These are phyloP conservation scores for Henckelia pumila DNA, from an alignment of 257 asterid species.

Conservation along the genomic window DNA sequence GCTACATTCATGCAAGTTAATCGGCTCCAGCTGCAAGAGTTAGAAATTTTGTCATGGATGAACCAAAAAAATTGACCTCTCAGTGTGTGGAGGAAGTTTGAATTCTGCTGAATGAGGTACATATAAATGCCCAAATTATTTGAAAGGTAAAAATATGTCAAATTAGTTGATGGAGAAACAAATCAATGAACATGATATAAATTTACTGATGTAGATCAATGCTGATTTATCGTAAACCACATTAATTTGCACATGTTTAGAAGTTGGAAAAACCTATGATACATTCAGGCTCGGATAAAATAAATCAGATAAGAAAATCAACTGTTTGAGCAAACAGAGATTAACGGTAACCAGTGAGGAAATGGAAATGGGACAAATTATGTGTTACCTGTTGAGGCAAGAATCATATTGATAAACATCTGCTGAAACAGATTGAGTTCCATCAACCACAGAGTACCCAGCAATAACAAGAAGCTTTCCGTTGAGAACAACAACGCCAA, in stretches of 20 bases:
- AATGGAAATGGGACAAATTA: conserved; percentile 11
- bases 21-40: conserved; percentile 70
- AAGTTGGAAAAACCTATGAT: no score
- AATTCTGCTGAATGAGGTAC: neutral
- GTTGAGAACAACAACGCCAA: conserved; percentile 55
- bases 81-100: neutral
- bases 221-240: neutral
- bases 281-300: neutral
- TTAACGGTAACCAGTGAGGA: neutral
- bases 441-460: conserved; percentile 47
- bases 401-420: conserved; percentile 79
- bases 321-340: neutral
- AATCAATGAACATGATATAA: neutral
- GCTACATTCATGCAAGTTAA: conserved; percentile 67
- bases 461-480: conserved; percentile 81
- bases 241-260: neutral
- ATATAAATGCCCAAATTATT: neutral
- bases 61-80: neutral
- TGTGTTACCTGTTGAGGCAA: conserved; percentile 67
- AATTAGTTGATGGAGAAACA: neutral
- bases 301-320: neutral
- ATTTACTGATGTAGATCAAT: neutral
- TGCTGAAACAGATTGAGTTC: conserved; percentile 44
- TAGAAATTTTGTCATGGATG: neutral
- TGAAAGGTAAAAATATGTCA: neutral